A percentile compares a stretch with the other conserved stretches of the same genome.
phyloP scores from a whole-genome alignment of 495 filamentous ascomycete species.

The Hypoxylon subgilvum region DNA sequence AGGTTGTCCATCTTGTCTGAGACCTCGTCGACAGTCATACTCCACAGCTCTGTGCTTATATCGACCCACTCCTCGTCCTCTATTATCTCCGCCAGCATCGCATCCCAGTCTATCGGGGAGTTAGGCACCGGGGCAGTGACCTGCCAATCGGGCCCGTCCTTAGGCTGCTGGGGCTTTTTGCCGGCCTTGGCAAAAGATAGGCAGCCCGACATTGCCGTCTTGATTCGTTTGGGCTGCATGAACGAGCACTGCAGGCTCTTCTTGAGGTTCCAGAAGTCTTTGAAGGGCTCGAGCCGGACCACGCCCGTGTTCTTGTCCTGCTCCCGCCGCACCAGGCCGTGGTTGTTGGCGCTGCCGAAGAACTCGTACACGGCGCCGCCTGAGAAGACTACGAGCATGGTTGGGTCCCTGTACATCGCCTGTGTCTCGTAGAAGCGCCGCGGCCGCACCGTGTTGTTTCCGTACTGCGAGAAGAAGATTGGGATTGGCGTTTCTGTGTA shows the following conservation, averaged over 20 bases:
- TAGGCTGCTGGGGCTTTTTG: neutral
- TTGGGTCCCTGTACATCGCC: constrained; percentile 60
- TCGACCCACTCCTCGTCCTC: constrained; percentile 29
- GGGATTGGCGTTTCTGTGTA: constrained; percentile 70
- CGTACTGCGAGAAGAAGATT: constrained; percentile 78
- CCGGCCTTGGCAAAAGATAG: neutral
- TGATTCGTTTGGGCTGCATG: neutral
- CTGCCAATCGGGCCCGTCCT: too few species aligned
- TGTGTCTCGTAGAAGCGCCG: constrained; percentile 68
- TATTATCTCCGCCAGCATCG: neutral
- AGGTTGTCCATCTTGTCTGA: neutral
- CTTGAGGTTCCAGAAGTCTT: constrained; percentile 68
- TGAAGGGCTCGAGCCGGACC: constrained; percentile 54
- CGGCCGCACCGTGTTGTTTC: constrained; percentile 63
- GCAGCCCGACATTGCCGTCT: too few species aligned
- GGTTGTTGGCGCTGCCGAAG: constrained; percentile 69
- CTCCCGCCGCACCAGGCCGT: constrained; percentile 48
- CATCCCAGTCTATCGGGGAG: constrained; percentile 9
- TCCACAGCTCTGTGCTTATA: constrained; percentile 1
- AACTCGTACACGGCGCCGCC: constrained; percentile 81
- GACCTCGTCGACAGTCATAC: neutral
- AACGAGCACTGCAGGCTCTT: constrained; percentile 7
- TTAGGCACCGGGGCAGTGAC: too few species aligned
- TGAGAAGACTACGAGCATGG: constrained; percentile 72
- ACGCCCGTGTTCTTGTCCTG: constrained; percentile 56